Evolutionary conservation across 139 green algal genomes (phyloP), one percentile per base, ranked within the genome.

Genomic region (Helicosporidium sp.): DNA sequence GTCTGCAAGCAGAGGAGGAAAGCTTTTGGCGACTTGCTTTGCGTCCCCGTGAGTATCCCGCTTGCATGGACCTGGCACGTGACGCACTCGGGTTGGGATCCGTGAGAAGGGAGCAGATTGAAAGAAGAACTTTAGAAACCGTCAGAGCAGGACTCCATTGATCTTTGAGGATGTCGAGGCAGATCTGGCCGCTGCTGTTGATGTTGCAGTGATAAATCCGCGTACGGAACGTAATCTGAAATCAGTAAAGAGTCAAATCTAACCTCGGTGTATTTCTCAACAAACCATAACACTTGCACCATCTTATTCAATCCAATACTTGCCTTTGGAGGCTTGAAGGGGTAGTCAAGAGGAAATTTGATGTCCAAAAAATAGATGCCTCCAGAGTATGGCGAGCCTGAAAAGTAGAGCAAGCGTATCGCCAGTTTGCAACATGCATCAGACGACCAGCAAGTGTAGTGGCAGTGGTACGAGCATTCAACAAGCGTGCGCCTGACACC

Each of bases 291-390:
- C 6, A 7, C 43, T 39, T 5, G 26, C 7, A 41, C 13, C 40
- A 41, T 1, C 6, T 2, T 19, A 45, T 26, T 41, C 6, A 28
- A 86, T n/a, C n/a, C n/a, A n/a, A n/a, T n/a, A n/a, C n/a, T n/a
- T n/a, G n/a, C 80, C 70, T 93, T 92, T 10, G 86, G 86, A 1
- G 86, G 77, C 55, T 87, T 89, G 65, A 96, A 96, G 3, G 86
- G 86, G 60, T 96, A 96, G 61, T 96, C 85, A 20, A 72, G 47
- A 6, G 86, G 86, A 53, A 95, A 96, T 25, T 73, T 61, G 46
- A 95, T 93, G 55, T 95, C 85, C 0, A 95, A 62, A 50, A 95
- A 95, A 74, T 92, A 95, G 0, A 95, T 63, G 26, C 85, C 85
- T 6, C 75, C 80, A 2, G 68, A 43, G 43, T 95, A 95, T 0